A percentile compares a stretch with the other conserved stretches of the same genome.
These are phyloP conservation scores for Alnus rubra DNA, from an alignment of 306 rosid species.

Conservation along the genomic window DNA sequence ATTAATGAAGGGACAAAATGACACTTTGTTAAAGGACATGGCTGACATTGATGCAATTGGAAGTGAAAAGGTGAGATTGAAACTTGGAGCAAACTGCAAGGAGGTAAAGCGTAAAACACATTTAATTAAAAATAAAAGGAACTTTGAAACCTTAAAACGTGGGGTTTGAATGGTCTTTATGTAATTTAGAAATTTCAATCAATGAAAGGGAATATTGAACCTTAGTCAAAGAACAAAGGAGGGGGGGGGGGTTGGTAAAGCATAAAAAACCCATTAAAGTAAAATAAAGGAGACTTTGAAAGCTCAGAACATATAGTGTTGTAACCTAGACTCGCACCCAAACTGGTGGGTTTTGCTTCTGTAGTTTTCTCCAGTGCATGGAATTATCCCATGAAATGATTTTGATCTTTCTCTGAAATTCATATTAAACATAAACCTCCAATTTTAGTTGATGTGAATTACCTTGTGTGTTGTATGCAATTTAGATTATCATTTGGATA, in stretches of 20 bases:
- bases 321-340: neutral
- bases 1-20: neutral
- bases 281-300: neutral
- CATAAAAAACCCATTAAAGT: neutral
- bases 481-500: constrained; percentile 10
- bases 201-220: neutral
- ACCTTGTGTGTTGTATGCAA: neutral
- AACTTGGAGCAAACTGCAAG: neutral
- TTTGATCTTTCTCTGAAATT: neutral
- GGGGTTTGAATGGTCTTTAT: neutral
- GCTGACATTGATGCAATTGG: neutral
- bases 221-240: neutral
- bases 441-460: neutral
- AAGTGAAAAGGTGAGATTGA: neutral
- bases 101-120: neutral
- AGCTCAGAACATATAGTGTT: neutral
- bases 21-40: neutral
- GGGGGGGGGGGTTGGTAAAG: neutral
- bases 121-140: neutral
- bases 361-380: neutral
- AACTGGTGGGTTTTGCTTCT: neutral
- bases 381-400: constrained; percentile 12
- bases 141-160: neutral
- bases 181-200: neutral
- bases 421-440: neutral